These are phyloP conservation scores for Trichoderma atrobrunneum DNA, from an alignment of 2,329 filamentous ascomycete species.

Conservation along the genomic window DNA sequence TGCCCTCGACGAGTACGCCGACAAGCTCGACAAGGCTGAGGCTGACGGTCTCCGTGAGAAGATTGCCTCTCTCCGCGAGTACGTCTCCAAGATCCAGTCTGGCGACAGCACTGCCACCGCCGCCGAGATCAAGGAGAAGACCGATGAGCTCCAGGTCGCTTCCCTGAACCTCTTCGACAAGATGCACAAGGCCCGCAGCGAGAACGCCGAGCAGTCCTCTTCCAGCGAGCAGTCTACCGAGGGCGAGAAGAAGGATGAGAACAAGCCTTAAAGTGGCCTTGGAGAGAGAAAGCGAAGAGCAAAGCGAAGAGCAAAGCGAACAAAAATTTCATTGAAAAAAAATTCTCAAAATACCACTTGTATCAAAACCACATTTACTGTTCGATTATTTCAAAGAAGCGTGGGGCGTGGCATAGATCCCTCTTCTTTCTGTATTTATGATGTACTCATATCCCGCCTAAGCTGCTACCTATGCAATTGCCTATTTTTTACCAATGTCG, in stretches of 20 bases:
- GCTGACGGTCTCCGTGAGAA: conserved; percentile 91
- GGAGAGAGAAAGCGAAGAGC: background rate
- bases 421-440: conserved; percentile 41
- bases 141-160: conserved; percentile 93
- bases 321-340: conserved; percentile 17
- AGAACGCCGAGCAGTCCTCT: conserved; percentile 44
- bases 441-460: conserved; percentile 52
- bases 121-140: conserved; percentile 97
- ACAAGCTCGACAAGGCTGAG: conserved; percentile 96
- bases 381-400: conserved; percentile 34
- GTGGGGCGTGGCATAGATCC: conserved; percentile 36
- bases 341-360: background rate
- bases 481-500: conserved; percentile 44
- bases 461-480: conserved; percentile 32
- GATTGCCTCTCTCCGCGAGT: conserved; percentile 80
- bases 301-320: conserved; percentile 8
- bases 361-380: conserved; percentile 21
- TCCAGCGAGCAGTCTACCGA: conserved; percentile 51
- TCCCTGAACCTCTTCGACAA: conserved; percentile 98
- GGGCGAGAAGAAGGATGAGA: conserved; percentile 74
- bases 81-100: conserved; percentile 89
- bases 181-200: conserved; percentile 94
- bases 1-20: conserved; percentile 93
- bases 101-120: conserved; percentile 84
- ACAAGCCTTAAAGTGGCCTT: conserved; percentile 56